phyloP scores from a whole-genome alignment of 2,329 filamentous ascomycete species.

The Nothophoma quercina region DNA sequence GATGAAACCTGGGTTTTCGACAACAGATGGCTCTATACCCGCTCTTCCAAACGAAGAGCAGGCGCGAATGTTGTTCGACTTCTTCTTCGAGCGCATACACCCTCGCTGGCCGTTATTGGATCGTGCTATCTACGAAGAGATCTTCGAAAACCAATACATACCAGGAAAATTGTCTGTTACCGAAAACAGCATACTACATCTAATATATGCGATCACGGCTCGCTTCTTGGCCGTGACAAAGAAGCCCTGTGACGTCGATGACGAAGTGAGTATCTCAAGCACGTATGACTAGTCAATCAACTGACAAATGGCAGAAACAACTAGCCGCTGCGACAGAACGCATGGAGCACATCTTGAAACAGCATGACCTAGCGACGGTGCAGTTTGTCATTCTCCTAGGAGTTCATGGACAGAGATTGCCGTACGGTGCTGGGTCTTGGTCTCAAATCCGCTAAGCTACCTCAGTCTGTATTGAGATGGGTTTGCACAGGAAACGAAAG shows the following conservation, averaged over 20 bases:
- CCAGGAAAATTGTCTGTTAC: slow-evolving; percentile 28
- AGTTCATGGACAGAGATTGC: slow-evolving; percentile 36
- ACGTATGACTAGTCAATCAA: not conserved
- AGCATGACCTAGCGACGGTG: slow-evolving; percentile 35
- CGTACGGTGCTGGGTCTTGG: slow-evolving; percentile 39
- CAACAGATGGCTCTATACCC: not conserved
- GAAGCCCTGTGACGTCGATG: slow-evolving; percentile 34
- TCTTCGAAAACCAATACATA: slow-evolving; percentile 31
- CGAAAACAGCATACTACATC: slow-evolving; percentile 32
- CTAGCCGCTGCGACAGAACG: slow-evolving; percentile 32
- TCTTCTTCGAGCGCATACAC: slow-evolving; percentile 38
- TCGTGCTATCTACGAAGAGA: slow-evolving; percentile 29
- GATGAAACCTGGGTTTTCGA: not conserved
- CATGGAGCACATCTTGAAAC: slow-evolving; percentile 35
- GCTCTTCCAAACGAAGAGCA: slow-evolving; percentile 24
- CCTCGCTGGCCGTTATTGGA: slow-evolving; percentile 38
- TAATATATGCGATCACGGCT: slow-evolving; percentile 39
- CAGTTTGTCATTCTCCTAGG: slow-evolving; percentile 37
- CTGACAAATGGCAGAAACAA: slow-evolving; percentile 21
- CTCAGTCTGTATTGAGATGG: slow-evolving; percentile 38
- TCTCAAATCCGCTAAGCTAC: slow-evolving; percentile 38
- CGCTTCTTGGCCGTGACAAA: slow-evolving; percentile 37
- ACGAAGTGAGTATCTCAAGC: slow-evolving; percentile 18
- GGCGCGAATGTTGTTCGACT: slow-evolving; percentile 31
- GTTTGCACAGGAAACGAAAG: slow-evolving; percentile 37